A percentile compares a stretch with the other conserved stretches of the same genome.
phyloP scores from a whole-genome alignment of 1,284 basidiomycete genomes.

The Omphalotus olearius region DNA sequence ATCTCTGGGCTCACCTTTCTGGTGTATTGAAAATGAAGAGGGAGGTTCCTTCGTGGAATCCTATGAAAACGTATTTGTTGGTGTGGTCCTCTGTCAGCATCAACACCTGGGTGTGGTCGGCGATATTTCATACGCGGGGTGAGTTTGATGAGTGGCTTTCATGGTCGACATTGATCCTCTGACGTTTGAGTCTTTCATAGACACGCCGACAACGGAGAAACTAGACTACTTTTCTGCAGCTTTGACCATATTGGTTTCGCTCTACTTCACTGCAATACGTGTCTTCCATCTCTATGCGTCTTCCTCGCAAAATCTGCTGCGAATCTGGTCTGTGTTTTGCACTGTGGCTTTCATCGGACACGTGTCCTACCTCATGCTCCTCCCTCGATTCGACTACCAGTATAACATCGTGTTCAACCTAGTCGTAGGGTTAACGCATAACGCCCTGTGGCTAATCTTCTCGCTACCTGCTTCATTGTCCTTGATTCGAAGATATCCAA shows the following conservation, averaged over 20 bases:
- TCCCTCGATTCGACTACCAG: constrained; percentile 87
- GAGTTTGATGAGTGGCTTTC: constrained; percentile 16
- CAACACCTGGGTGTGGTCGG: constrained; percentile 93
- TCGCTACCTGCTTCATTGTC: constrained; percentile 51
- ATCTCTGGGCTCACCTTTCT: constrained; percentile 70
- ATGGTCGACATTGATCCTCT: not conserved
- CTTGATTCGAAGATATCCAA: constrained; percentile 50
- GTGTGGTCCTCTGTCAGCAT: constrained; percentile 71
- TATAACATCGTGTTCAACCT: constrained; percentile 94
- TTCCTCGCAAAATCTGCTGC: constrained; percentile 21
- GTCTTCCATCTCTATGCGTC: constrained; percentile 69
- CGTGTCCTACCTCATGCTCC: constrained; percentile 72
- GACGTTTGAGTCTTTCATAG: constrained; percentile 34
- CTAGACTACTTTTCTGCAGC: constrained; percentile 96
- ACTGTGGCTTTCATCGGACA: constrained; percentile 58
- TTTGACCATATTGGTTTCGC: constrained; percentile 70
- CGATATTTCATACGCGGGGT: constrained; percentile 93
- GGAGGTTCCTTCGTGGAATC: constrained; percentile 53
- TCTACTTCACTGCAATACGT: constrained; percentile 76
- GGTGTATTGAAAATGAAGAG: constrained; percentile 50
- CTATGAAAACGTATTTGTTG: constrained; percentile 70
- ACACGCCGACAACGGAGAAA: constrained; percentile 82
- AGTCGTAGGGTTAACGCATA: constrained; percentile 73
- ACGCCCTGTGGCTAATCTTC: constrained; percentile 82
- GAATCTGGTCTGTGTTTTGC: constrained; percentile 44